phyloP scores from a whole-genome alignment of 257 asterid species.

The Nicotiana paniculata region DNA sequence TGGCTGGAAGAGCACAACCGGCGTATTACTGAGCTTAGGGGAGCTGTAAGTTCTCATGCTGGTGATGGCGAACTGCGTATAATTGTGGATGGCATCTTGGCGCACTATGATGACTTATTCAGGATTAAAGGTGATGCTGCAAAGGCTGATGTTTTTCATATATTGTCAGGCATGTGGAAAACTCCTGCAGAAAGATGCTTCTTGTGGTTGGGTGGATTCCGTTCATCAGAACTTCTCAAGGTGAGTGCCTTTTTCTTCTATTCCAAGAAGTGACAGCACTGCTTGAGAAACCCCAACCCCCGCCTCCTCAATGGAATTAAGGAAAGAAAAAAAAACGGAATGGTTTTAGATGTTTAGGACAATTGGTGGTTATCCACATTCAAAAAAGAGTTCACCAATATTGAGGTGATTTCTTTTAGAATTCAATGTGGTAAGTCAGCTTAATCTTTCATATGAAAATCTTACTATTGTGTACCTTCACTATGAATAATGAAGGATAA shows the following conservation, averaged over 20 bases:
- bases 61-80: slow-evolving; percentile 94
- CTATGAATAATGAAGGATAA: no score
- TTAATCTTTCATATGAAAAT: no score
- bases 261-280: neutral
- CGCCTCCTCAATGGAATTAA: no score
- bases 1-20: slow-evolving; percentile 96
- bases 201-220: slow-evolving; percentile 99
- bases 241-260: slow-evolving; percentile 23
- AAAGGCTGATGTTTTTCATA: slow-evolving; percentile 87
- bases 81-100: slow-evolving; percentile 76
- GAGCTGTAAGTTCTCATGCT: slow-evolving; percentile 90
- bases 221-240: slow-evolving; percentile 92
- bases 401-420: no score
- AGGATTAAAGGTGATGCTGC: slow-evolving; percentile 95
- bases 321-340: neutral
- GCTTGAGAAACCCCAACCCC: neutral
- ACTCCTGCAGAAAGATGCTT: slow-evolving; percentile 98
- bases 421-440: no score
- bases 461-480: no score
- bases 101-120: slow-evolving; percentile 85
- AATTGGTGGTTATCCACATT: no score
- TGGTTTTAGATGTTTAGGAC: no score
- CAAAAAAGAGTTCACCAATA: no score
- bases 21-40: slow-evolving; percentile 81
- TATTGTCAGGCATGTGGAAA: slow-evolving; percentile 96